Conservation (phyloP, 2,329 filamentous ascomycete species). For the Elsinoe ampelina region DNA sequence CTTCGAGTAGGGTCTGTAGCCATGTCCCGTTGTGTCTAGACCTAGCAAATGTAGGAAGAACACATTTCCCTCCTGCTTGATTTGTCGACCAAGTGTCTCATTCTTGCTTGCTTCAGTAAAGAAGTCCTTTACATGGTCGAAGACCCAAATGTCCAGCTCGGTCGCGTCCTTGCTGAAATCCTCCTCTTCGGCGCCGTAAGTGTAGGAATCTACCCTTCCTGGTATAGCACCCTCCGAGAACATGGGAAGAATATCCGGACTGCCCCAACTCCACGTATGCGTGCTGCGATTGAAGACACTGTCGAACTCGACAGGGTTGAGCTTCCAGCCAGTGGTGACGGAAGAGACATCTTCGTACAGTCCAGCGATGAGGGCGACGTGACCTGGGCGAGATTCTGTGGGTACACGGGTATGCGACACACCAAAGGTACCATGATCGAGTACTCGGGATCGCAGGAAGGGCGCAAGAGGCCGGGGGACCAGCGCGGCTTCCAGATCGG, state of each 20-base stretch:
- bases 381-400: slow-evolving; percentile 89
- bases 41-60: slow-evolving; percentile 94
- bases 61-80: slow-evolving; percentile 77
- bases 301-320: slow-evolving; percentile 97
- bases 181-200: slow-evolving; percentile 74
- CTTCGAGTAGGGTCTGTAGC: slow-evolving; percentile 80
- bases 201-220: slow-evolving; percentile 77
- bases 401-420: slow-evolving; percentile 95
- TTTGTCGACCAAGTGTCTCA: slow-evolving; percentile 57
- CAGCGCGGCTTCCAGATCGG: slow-evolving; percentile 53
- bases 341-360: slow-evolving; percentile 97
- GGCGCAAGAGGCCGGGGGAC: slow-evolving; percentile 74
- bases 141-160: slow-evolving; percentile 85
- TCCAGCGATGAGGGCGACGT: slow-evolving; percentile 93
- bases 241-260: slow-evolving; percentile 95
- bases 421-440: slow-evolving; percentile 87
- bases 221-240: slow-evolving; percentile 87
- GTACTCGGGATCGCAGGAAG: slow-evolving; percentile 78
- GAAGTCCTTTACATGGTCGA: slow-evolving; percentile 80
- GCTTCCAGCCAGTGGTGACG: slow-evolving; percentile 94
- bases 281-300: slow-evolving; percentile 95
- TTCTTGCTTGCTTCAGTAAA: slow-evolving; percentile 75
- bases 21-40: slow-evolving; percentile 81
- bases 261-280: slow-evolving; percentile 99
- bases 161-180: slow-evolving; percentile 80